Evolutionary conservation across 2,329 filamentous ascomycete genomes (phyloP).

Genomic region (Salinomyces thailandicus): DNA sequence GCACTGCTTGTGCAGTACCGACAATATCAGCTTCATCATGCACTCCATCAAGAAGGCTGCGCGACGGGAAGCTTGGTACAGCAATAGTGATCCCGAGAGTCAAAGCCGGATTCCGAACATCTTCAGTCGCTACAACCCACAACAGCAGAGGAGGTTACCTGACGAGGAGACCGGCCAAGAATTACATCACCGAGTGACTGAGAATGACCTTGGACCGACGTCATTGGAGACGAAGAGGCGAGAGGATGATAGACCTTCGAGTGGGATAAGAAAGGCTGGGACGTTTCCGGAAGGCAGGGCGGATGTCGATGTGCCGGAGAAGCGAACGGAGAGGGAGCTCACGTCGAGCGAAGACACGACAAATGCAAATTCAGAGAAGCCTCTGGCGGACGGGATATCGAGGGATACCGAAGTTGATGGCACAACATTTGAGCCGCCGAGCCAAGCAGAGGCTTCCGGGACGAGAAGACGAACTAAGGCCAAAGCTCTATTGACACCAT

Average conservation of each 20-base stretch:
- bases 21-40: slow-evolving; percentile 1
- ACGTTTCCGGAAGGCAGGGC: slow-evolving; percentile 13
- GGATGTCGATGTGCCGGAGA: slow-evolving; percentile 4
- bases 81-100: slow-evolving; percentile 10
- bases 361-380: neutral
- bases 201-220: slow-evolving; percentile 12
- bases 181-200: slow-evolving; percentile 9
- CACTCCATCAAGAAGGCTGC: slow-evolving; percentile 21
- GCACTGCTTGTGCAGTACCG: neutral
- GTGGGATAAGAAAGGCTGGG: slow-evolving; percentile 10
- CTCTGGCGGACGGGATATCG: neutral
- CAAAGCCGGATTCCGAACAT: slow-evolving; percentile 17
- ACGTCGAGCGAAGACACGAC: slow-evolving; percentile 9
- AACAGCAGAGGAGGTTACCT: slow-evolving; percentile 5
- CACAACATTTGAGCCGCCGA: neutral
- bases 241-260: slow-evolving; percentile 1
- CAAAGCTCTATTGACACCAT: slow-evolving; percentile 14
- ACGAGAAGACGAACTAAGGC: slow-evolving; percentile 14
- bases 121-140: slow-evolving; percentile 15
- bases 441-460: slow-evolving; percentile 3
- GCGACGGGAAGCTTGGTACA: slow-evolving; percentile 21
- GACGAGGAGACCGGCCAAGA: slow-evolving; percentile 16
- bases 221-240: slow-evolving; percentile 10
- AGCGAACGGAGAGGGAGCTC: slow-evolving; percentile 3
- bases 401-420: neutral